These are phyloP conservation scores for Sinapis alba DNA, from an alignment of 441 rosid species.

Conservation along the genomic window DNA sequence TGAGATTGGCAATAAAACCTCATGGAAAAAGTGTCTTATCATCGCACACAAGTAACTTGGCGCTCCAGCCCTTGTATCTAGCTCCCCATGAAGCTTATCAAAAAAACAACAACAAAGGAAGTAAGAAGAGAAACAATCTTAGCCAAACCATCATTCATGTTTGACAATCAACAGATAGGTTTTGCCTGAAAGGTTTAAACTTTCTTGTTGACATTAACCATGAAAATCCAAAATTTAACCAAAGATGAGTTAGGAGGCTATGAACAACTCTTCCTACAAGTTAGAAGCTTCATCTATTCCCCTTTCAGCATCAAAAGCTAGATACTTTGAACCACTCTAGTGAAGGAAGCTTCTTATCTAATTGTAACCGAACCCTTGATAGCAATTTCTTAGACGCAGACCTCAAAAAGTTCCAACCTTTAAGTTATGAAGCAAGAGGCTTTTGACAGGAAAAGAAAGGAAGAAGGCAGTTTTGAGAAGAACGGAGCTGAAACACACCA, in stretches of 20 bases:
- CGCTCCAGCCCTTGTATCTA: conserved; percentile 73
- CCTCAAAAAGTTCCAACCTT: background rate
- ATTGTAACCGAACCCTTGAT: background rate
- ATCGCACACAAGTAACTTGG: conserved; percentile 64
- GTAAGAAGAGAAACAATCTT: conserved; percentile 2
- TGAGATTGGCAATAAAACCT: conserved; percentile 46
- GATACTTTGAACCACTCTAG: background rate
- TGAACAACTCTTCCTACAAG: conserved; percentile 2
- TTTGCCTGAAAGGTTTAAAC: background rate
- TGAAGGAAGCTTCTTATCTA: background rate
- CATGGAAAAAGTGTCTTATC: conserved; percentile 64
- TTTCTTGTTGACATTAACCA: conserved; percentile 7
- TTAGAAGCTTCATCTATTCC: background rate
- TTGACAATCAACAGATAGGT: background rate
- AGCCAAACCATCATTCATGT: background rate
- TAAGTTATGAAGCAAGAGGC: background rate
- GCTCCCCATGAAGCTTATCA: conserved; percentile 79
- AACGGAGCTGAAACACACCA: background rate
- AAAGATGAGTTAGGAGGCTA: background rate
- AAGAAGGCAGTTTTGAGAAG: background rate
- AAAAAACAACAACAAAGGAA: conserved; percentile 14
- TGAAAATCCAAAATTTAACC: background rate
- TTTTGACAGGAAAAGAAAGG: background rate
- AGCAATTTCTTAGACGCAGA: background rate
- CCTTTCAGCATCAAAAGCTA: background rate